Percentiles rank a stretch among this genome's conserved stretches.
Conservation (phyloP, 805 yeast species). For the Kuraishia floccosa region DNA sequence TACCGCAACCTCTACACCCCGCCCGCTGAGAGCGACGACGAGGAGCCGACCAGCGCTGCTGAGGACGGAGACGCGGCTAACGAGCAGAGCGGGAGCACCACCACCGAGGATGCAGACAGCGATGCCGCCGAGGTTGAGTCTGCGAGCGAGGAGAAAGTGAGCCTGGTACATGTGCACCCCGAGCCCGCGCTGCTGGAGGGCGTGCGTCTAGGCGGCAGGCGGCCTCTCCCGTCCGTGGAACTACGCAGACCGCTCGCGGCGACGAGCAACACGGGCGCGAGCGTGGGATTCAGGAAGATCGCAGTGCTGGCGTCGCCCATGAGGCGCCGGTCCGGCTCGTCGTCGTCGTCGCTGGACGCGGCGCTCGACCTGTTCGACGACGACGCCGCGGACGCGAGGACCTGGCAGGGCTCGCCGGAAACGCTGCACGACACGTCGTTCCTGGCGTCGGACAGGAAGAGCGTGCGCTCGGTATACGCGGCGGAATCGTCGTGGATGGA, state of each 20-base stretch:
- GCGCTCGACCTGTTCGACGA: slow-evolving; percentile 13
- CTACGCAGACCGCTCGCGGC: neutral
- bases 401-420: neutral
- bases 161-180: neutral
- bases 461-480: neutral
- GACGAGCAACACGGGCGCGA: slow-evolving; percentile 1
- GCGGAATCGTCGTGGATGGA: slow-evolving; percentile 1
- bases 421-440: neutral
- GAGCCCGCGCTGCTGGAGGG: slow-evolving; percentile 8
- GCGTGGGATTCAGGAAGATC: slow-evolving; percentile 1
- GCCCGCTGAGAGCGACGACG: neutral
- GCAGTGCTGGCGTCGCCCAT: slow-evolving; percentile 1
- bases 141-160: neutral
- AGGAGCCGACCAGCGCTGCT: neutral
- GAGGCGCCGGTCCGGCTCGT: slow-evolving; percentile 7
- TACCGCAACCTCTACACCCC: slow-evolving; percentile 9
- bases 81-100: neutral
- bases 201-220: slow-evolving; percentile 20
- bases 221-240: slow-evolving; percentile 19
- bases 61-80: neutral
- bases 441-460: too few relatives aligned
- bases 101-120: neutral
- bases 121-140: neutral
- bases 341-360: slow-evolving; percentile 15
- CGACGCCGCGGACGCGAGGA: neutral